Evolutionary conservation across 2,329 filamentous ascomycete genomes (phyloP), one percentile per base, ranked within the genome.

Genomic region (Cladophialophora chaetospira): DNA sequence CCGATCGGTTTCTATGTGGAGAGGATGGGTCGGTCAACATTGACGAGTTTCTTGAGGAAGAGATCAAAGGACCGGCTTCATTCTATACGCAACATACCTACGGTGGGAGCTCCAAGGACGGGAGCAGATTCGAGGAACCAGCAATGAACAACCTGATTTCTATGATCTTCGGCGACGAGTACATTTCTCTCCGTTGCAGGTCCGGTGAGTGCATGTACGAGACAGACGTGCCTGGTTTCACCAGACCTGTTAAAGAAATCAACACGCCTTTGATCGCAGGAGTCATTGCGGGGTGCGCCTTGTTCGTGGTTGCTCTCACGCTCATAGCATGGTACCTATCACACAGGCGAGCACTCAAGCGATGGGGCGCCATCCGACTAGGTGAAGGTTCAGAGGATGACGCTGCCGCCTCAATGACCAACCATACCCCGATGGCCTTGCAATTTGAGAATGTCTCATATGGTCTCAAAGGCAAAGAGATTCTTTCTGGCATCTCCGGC

Each of bases 221-320:
- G 70, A 96, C 92, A 4, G 89, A 97, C 67, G 87, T 97, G 5
- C 94, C 94, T 13, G 94, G 95, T 15, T 99, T 96, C 69, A 81
- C 88, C 64, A 83, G 88, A 17, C 91, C 93, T 0, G 82, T 97
- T 58, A 96, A 97, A 76, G 87, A 88, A 70, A 97, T 99, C 75
- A 99, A 99, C 72, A 97, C 93, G 0, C 94, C 93, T 2, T 80
- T 99, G 46, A 99, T 99, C 65, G 93, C 95, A 9, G 88, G 89
- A 11, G 89, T 97, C 44, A 97, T 99, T 67, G 92, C 91, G 21
- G 88, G 84, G 5, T 89, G 86, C 67, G 88, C 88, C 0, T 79
- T 99, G 0, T 96, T 97, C 68, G 80, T 99, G 10, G 91, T 96
- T n/a, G 89, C 85, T 1, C 84, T 93, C 48, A 89, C 97, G 45